Evolutionary conservation across 164 flowering plant genomes (phyloP).

Genomic region (Berberis vulgaris): DNA sequence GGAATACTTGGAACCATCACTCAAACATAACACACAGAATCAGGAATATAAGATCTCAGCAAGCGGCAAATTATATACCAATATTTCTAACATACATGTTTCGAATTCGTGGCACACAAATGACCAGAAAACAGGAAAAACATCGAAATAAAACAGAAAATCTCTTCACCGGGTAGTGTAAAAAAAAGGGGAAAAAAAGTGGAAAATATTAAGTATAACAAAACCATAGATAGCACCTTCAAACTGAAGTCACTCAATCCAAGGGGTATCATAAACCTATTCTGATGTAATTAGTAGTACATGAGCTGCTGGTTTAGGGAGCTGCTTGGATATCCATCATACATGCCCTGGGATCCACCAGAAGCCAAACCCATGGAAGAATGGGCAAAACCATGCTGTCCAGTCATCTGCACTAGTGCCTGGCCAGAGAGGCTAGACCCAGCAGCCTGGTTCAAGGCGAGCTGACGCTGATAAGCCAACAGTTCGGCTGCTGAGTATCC

Average conservation of each 20-base stretch:
- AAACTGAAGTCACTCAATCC: too few species aligned
- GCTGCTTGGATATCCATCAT: constrained; percentile 30
- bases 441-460: constrained; percentile 84
- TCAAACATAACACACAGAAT: background rate
- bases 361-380: constrained; percentile 51
- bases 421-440: constrained; percentile 43
- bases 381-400: constrained; percentile 62
- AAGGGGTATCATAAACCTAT: background rate
- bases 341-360: constrained; percentile 62
- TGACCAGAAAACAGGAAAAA: background rate
- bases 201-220: background rate
- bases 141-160: too few species aligned
- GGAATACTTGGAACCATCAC: too few species aligned
- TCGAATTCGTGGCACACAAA: background rate
- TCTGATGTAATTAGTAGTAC: constrained; percentile 55
- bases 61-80: background rate
- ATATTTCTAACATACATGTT: too few species aligned
- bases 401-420: constrained; percentile 62
- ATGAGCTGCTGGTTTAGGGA: constrained; percentile 68
- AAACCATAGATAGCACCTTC: background rate
- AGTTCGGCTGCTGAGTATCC: constrained; percentile 58
- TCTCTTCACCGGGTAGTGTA: too few species aligned
- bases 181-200: background rate
- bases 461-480: constrained; percentile 77
- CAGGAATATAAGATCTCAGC: background rate